phyloP scores from a whole-genome alignment of 495 filamentous ascomycete genomes.

The Lasiosphaeria miniovina region DNA sequence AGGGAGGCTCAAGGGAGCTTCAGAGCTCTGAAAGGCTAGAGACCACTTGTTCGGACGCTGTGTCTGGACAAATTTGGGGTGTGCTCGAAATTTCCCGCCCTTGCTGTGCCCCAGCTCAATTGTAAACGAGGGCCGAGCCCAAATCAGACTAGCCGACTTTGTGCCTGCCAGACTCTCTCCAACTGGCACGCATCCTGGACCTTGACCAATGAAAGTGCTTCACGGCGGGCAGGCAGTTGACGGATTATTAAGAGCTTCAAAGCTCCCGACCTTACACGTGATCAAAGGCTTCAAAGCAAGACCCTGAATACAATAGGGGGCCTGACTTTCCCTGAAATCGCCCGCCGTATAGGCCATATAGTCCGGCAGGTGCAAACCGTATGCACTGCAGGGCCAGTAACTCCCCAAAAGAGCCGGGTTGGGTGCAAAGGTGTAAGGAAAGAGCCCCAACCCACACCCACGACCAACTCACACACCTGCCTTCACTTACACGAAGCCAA shows the following conservation, averaged over 20 bases:
- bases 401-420: neutral
- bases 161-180: neutral
- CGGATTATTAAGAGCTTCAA: neutral
- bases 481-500: no score
- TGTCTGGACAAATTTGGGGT: no score
- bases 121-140: neutral
- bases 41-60: no score
- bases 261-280: neutral
- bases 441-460: no score
- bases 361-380: neutral
- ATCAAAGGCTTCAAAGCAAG: neutral
- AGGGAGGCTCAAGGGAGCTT: neutral
- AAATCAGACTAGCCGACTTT: neutral
- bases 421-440: neutral
- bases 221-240: neutral
- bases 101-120: neutral
- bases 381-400: neutral
- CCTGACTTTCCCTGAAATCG: neutral
- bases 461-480: no score
- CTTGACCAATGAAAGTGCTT: no score
- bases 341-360: neutral
- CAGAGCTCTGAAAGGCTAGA: conserved; percentile 4
- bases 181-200: no score
- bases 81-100: neutral
- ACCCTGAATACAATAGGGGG: neutral